Evolutionary conservation across 2,329 filamentous ascomycete genomes (phyloP).

Genomic region (Aspergillus pseudoviridinutans): DNA sequence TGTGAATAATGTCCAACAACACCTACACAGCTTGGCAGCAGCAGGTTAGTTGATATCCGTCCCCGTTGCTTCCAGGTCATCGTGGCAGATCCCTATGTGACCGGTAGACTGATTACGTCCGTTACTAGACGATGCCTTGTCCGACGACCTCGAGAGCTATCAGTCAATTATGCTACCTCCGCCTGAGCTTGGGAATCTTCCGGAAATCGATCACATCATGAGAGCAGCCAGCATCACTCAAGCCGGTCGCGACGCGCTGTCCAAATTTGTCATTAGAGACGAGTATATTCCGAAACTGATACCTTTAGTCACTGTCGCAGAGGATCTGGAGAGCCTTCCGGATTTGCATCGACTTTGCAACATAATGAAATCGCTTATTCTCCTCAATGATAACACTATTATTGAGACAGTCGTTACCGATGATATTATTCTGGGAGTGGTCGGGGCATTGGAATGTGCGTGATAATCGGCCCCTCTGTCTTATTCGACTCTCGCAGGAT

Average conservation of each 20-base stretch:
- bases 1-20: slow-evolving; percentile 77
- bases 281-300: slow-evolving; percentile 86
- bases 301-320: slow-evolving; percentile 79
- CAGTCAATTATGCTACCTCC: slow-evolving; percentile 70
- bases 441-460: slow-evolving; percentile 85
- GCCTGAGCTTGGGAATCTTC: slow-evolving; percentile 75
- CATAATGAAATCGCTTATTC: slow-evolving; percentile 94
- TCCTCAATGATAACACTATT: slow-evolving; percentile 90
- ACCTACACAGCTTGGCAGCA: slow-evolving; percentile 59
- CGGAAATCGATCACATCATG: slow-evolving; percentile 81
- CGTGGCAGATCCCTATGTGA: slow-evolving; percentile 20
- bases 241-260: slow-evolving; percentile 75
- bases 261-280: slow-evolving; percentile 79
- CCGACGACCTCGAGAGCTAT: slow-evolving; percentile 78
- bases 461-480: slow-evolving; percentile 2
- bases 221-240: slow-evolving; percentile 70
- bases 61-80: neutral
- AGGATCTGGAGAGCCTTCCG: slow-evolving; percentile 80
- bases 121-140: slow-evolving; percentile 71
- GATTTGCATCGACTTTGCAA: slow-evolving; percentile 92
- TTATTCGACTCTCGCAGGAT: neutral
- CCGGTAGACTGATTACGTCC: slow-evolving; percentile 7
- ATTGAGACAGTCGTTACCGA: slow-evolving; percentile 93
- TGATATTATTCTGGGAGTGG: slow-evolving; percentile 82
- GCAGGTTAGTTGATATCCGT: slow-evolving; percentile 50